Conservation (phyloP, 2,329 filamentous ascomycete species). For the Myriosclerotinia duriaeana region DNA sequence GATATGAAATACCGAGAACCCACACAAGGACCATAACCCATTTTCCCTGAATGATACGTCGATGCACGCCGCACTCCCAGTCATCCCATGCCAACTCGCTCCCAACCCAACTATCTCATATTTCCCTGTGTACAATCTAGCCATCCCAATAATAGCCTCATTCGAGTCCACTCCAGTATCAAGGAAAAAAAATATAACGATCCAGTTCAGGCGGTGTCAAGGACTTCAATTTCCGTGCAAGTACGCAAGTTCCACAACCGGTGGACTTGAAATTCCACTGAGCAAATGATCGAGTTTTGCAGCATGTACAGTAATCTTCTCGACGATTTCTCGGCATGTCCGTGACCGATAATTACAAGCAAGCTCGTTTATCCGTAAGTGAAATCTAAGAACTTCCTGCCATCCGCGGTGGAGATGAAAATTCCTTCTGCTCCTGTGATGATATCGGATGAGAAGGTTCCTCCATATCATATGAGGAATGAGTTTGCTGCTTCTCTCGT, state of each 20-base stretch:
- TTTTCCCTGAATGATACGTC: conserved; percentile 54
- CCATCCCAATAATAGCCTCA: conserved; percentile 64
- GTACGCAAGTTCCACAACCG: conserved; percentile 56
- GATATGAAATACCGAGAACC: neutral
- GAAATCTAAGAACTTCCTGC: conserved; percentile 54
- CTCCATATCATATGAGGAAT: conserved; percentile 31
- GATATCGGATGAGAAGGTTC: conserved; percentile 31
- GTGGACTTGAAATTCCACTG: conserved; percentile 57
- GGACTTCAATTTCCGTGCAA: conserved; percentile 48
- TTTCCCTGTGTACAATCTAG: conserved; percentile 62
- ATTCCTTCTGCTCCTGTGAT: conserved; percentile 32
- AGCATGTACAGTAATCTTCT: conserved; percentile 51
- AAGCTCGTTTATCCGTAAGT: conserved; percentile 62
- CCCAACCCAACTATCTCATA: conserved; percentile 63
- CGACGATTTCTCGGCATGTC: conserved; percentile 57
- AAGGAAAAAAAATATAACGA: conserved; percentile 56
- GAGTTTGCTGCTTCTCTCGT: conserved; percentile 25
- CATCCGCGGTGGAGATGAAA: conserved; percentile 46
- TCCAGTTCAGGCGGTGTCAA: conserved; percentile 52
- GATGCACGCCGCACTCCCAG: conserved; percentile 51
- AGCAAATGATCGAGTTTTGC: conserved; percentile 57
- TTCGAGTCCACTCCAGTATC: conserved; percentile 57
- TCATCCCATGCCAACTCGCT: conserved; percentile 62
- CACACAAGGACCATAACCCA: conserved; percentile 45
- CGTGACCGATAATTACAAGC: conserved; percentile 52